Conservation (phyloP, 2,329 filamentous ascomycete genomes). For the Hymenoscyphus albidus region DNA sequence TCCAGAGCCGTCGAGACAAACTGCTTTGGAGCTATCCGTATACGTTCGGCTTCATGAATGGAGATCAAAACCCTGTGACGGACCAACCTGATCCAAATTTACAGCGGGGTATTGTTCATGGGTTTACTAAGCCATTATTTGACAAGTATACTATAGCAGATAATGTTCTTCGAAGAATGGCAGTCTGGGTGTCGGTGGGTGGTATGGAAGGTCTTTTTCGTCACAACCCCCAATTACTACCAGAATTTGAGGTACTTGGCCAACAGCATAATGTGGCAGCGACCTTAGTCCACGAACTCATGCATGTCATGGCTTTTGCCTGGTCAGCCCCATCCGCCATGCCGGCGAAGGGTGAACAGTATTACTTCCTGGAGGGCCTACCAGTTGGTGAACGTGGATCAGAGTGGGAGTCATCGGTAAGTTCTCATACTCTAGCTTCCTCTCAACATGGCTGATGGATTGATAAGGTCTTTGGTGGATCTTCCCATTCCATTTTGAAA, state of each 20-base stretch:
- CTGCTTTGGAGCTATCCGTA: no score
- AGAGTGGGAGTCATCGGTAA: neutral
- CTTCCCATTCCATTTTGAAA: no score
- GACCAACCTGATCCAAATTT: neutral
- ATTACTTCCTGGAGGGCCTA: neutral
- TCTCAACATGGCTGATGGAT: neutral
- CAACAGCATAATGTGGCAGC: neutral
- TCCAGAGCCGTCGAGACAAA: neutral
- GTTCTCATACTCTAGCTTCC: neutral
- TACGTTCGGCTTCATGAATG: neutral
- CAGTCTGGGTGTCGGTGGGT: neutral
- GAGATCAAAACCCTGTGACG: neutral
- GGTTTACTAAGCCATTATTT: neutral
- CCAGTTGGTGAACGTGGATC: neutral
- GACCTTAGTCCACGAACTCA: neutral
- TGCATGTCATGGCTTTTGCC: neutral
- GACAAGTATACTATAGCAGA: neutral
- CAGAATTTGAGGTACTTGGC: neutral
- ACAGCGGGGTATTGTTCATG: neutral
- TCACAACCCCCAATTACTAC: neutral
- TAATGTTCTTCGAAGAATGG: neutral
- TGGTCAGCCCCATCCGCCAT: no score
- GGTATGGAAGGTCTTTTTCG: neutral
- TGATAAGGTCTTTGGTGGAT: neutral
- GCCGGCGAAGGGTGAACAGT: neutral